phyloP scores from a whole-genome alignment of 371 early-diverging fungal genomes.

The Haplosporangium sp. region DNA sequence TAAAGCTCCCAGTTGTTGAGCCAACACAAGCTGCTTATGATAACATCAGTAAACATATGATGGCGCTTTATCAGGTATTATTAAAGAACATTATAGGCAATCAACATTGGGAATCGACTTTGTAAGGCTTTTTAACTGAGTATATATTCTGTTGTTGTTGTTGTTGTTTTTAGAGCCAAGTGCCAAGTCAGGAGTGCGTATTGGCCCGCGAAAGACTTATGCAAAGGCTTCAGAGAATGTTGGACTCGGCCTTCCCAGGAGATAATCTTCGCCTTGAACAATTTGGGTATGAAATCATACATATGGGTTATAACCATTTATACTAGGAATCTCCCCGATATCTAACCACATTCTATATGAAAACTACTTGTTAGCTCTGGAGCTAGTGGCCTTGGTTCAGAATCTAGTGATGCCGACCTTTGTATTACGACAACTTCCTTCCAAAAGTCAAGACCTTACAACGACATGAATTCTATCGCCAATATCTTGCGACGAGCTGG shows the following conservation, averaged over 20 bases:
- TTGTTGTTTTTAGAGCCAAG: slow-evolving; percentile 9
- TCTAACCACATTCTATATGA: not conserved
- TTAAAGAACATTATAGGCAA: not conserved
- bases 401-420: slow-evolving; percentile 45
- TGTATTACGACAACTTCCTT: slow-evolving; percentile 38
- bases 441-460: slow-evolving; percentile 16
- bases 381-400: slow-evolving; percentile 45
- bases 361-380: slow-evolving; percentile 21
- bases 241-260: slow-evolving; percentile 22
- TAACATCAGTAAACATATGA: slow-evolving; percentile 14
- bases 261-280: slow-evolving; percentile 16
- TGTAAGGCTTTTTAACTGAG: too few relatives aligned
- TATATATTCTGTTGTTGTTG: not conserved
- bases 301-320: too few relatives aligned
- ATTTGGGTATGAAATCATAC: slow-evolving; percentile 32
- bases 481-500: slow-evolving; percentile 18
- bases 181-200: slow-evolving; percentile 19
- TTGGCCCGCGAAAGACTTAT: slow-evolving; percentile 14
- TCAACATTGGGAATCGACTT: too few relatives aligned
- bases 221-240: slow-evolving; percentile 18
- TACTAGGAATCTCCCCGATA: not conserved
- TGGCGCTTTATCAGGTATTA: slow-evolving; percentile 21
- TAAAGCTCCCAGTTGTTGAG: slow-evolving; percentile 10
- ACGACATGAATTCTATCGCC: slow-evolving; percentile 24
- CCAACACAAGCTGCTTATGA: slow-evolving; percentile 7